Evolutionary conservation across 1,139 yeast genomes (phyloP), one percentile per base, ranked within the genome.

Genomic region (Ashbya aceris): DNA sequence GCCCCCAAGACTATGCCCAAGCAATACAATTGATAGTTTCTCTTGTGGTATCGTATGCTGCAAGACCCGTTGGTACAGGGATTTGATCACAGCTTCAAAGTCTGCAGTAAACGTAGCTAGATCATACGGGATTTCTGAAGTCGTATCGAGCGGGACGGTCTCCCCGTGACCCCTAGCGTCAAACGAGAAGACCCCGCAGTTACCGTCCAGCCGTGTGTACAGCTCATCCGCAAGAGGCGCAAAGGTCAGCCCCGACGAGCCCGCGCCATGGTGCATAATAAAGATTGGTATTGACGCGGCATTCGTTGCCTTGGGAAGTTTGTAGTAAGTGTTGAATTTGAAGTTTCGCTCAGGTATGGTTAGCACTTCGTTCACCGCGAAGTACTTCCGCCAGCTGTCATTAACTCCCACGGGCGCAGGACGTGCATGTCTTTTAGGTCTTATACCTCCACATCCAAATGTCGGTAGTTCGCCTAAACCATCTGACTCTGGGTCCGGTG

Each of bases 1-100:
- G 0, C 97, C 98, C 1, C 98, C 99, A 20, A 93, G 67, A 2
- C 96, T 85, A 60, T 91, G 99, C 0, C 98, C 98, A 7, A 89
- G 69, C 1, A 87, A 64, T 41, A 83, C 58, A 4, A 76, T 32
- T 4, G 74, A 64, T 8, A 60, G 46, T 20, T 49, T 52, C 4
- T 43, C 42, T 7, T 33, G 30, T 3, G 62, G 63, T 10, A 34
- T 29, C 64, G 36, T 66, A 37, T 2, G 46, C 42, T 36, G 48
- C 39, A 48, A 45, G 30, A 62, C 56, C 11, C 47, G 51, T 4
- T 43, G 37, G 20, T 60, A 49, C 36, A 80, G 70, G 33, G 58
- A 50, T 2, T 60, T 56, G 0, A 83, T 42, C 1, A 87, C 61
- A 27, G 63, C 65, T 1, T 61, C 54, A 42, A 80, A 74, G 61